These are phyloP conservation scores for Diutina ranongensis DNA, from an alignment of 1,139 yeast species.

Conservation along the genomic window DNA sequence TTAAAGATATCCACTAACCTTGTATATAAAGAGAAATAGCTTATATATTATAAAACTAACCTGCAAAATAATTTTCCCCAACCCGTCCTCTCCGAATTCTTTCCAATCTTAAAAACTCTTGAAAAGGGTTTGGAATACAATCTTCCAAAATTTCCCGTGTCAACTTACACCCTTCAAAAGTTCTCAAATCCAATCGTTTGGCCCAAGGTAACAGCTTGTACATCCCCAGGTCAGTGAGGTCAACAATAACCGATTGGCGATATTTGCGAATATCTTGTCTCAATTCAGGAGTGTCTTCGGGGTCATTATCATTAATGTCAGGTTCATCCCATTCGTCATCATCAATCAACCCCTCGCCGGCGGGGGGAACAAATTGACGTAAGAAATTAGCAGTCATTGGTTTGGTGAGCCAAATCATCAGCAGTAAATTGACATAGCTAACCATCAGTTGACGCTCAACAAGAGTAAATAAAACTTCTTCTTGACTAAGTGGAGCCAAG, in stretches of 20 bases:
- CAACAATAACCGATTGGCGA: conserved; percentile 14
- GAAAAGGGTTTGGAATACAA: conserved; percentile 20
- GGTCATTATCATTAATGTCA: conserved; percentile 7
- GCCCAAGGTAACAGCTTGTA: conserved; percentile 38
- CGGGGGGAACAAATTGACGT: conserved; percentile 17
- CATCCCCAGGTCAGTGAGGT: conserved; percentile 51
- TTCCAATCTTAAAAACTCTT: conserved; percentile 21
- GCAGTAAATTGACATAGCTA: conserved; percentile 26
- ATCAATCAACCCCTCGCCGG: background rate
- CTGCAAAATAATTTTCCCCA: conserved; percentile 29
- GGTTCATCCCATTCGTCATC: conserved; percentile 7
- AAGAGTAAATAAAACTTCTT: conserved; percentile 24
- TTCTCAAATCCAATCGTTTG: conserved; percentile 18
- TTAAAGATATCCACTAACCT: conserved; percentile 42
- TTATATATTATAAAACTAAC: background rate
- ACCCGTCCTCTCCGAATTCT: conserved; percentile 32
- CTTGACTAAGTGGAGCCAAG: conserved; percentile 23
- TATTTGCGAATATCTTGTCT: background rate
- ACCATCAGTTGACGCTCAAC: conserved; percentile 13
- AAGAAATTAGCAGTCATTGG: conserved; percentile 19
- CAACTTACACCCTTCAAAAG: conserved; percentile 20
- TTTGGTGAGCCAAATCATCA: conserved; percentile 40
- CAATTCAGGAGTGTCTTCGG: conserved; percentile 6
- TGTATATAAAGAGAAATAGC: background rate
- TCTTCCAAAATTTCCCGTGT: conserved; percentile 23